A percentile compares a stretch with the other conserved stretches of the same genome.
phyloP scores from a whole-genome alignment of 495 filamentous ascomycete genomes.

The Barbatosphaeria neglecta region DNA sequence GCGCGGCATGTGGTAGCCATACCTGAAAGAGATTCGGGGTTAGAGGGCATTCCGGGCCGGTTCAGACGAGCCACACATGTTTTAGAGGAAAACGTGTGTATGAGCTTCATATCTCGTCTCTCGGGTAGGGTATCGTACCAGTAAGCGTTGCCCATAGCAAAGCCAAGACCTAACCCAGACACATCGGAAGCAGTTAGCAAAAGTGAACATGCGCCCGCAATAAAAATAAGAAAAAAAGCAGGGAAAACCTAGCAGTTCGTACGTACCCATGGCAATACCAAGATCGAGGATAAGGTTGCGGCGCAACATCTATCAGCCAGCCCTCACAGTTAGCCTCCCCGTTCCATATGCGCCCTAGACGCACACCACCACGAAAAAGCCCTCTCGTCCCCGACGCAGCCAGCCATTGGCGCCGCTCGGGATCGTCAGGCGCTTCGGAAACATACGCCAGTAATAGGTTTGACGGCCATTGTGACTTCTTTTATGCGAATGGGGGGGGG shows the following conservation, averaged over 20 bases:
- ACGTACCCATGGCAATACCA: constrained; percentile 30
- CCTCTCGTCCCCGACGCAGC: no score
- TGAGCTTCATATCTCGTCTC: neutral
- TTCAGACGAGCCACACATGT: neutral
- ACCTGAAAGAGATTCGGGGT: constrained; percentile 23
- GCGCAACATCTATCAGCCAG: constrained; percentile 43
- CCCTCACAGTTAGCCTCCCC: no score
- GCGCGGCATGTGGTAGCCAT: constrained; percentile 42
- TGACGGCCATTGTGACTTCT: constrained; percentile 28
- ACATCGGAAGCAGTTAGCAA: neutral
- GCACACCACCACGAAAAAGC: no score
- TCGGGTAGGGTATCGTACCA: constrained; percentile 24
- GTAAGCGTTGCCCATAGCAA: constrained; percentile 30
- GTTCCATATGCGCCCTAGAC: no score
- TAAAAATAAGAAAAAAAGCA: neutral
- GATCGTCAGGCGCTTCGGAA: neutral
- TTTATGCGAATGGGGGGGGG: neutral
- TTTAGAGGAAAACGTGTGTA: constrained; percentile 1
- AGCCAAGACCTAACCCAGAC: constrained; percentile 23
- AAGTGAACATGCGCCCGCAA: neutral
- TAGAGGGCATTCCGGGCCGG: neutral
- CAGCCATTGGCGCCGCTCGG: constrained; percentile 4
- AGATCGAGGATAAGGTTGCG: constrained; percentile 35
- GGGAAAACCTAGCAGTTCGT: neutral
- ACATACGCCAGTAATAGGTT: constrained; percentile 12